Percentiles rank a stretch among this genome's conserved stretches.
phyloP scores from a whole-genome alignment of 2,329 filamentous ascomycete genomes.

The Paecilomyces dactylethromorphus region DNA sequence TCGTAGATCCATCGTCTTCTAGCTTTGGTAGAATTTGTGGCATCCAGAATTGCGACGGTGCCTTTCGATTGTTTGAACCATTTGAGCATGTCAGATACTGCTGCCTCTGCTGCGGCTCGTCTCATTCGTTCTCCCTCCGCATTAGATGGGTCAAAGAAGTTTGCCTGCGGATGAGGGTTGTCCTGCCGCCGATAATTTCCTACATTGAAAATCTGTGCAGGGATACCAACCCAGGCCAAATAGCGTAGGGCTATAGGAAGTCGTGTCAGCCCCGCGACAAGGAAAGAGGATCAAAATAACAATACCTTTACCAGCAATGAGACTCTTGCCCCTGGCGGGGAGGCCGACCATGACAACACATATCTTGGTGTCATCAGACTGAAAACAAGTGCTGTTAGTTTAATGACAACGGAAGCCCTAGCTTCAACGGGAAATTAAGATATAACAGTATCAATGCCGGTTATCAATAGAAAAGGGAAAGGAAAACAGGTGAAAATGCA shows the following conservation, averaged over 20 bases:
- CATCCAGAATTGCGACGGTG: slow-evolving; percentile 88
- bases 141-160: slow-evolving; percentile 93
- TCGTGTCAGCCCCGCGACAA: slow-evolving; percentile 4
- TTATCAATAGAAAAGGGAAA: not conserved
- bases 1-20: slow-evolving; percentile 89
- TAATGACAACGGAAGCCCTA: not conserved
- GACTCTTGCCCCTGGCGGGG: slow-evolving; percentile 90
- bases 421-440: not conserved
- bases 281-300: slow-evolving; percentile 5
- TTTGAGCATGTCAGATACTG: slow-evolving; percentile 84
- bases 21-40: slow-evolving; percentile 90
- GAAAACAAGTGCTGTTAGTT: slow-evolving; percentile 51
- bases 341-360: slow-evolving; percentile 98
- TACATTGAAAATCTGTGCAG: slow-evolving; percentile 93
- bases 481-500: not conserved
- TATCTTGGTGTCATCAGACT: slow-evolving; percentile 93
- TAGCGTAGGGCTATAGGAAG: slow-evolving; percentile 69
- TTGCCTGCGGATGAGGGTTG: slow-evolving; percentile 82
- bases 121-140: slow-evolving; percentile 83
- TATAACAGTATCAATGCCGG: not conserved
- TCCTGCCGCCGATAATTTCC: slow-evolving; percentile 88
- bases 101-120: slow-evolving; percentile 81
- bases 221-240: slow-evolving; percentile 92
- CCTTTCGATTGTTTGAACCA: slow-evolving; percentile 78
- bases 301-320: slow-evolving; percentile 93